phyloP scores from a whole-genome alignment of 768 basidiomycete species.

The Leccinum pellstonianum region DNA sequence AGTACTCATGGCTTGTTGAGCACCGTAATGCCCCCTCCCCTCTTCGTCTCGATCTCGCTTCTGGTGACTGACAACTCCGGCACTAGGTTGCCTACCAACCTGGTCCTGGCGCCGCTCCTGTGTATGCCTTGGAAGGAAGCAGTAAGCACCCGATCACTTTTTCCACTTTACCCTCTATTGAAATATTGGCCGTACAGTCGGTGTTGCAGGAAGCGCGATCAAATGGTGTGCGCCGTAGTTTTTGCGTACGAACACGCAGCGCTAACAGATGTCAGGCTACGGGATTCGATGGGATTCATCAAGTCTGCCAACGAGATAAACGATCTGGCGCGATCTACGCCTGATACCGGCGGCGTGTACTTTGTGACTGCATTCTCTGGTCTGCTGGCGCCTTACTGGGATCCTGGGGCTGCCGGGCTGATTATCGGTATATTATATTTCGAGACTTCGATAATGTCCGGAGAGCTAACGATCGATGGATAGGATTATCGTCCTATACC shows the following conservation, averaged over 20 bases:
- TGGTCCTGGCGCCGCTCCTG: constrained; percentile 70
- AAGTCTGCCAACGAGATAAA: constrained; percentile 81
- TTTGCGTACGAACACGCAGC: not conserved
- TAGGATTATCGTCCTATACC: constrained; percentile 82
- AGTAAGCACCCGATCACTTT: constrained; percentile 53
- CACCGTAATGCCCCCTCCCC: constrained; percentile 60
- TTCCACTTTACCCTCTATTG: not conserved
- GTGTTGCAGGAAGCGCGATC: constrained; percentile 92
- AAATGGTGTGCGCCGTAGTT: constrained; percentile 59
- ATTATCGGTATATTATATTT: constrained; percentile 60
- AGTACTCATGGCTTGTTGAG: constrained; percentile 86
- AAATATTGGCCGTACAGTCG: constrained; percentile 47
- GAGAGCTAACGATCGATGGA: constrained; percentile 1
- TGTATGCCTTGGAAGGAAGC: constrained; percentile 93
- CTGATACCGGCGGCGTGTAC: constrained; percentile 85
- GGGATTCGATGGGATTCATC: constrained; percentile 88
- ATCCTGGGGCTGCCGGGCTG: constrained; percentile 83
- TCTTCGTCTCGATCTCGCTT: not conserved
- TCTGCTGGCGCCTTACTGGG: constrained; percentile 97
- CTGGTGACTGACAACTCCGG: not conserved
- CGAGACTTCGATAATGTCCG: not conserved
- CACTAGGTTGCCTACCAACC: constrained; percentile 85
- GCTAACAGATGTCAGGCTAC: constrained; percentile 51
- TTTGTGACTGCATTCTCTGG: constrained; percentile 98
- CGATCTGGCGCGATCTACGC: constrained; percentile 70